Percentiles rank a stretch among this genome's conserved stretches.
phyloP scores from a whole-genome alignment of 805 yeast genomes.

The Wickerhamomyces silvicola region DNA sequence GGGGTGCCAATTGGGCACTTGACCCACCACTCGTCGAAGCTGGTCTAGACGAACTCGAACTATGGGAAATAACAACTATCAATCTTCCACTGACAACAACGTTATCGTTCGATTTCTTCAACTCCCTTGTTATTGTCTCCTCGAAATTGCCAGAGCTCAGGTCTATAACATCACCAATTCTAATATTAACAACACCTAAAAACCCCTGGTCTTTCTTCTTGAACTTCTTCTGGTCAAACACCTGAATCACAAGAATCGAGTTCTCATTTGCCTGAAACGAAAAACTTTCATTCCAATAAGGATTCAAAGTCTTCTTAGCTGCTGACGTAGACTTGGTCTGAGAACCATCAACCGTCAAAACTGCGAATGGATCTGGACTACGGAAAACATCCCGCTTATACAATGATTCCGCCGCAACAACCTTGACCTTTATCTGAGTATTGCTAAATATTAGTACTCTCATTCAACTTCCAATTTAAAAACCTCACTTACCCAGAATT shows the following conservation, averaged over 20 bases:
- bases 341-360: conserved; percentile 92
- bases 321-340: conserved; percentile 95
- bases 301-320: conserved; percentile 88
- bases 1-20: conserved; percentile 9
- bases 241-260: conserved; percentile 85
- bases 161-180: conserved; percentile 85
- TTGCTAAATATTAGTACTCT: conserved; percentile 13
- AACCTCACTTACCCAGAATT: not conserved
- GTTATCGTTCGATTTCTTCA: conserved; percentile 87
- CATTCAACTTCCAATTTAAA: not conserved
- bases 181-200: conserved; percentile 88
- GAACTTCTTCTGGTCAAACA: conserved; percentile 95
- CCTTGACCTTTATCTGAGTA: conserved; percentile 41
- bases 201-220: conserved; percentile 98
- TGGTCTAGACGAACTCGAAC: conserved; percentile 21
- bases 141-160: conserved; percentile 41
- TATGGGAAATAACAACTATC: conserved; percentile 65
- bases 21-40: too few relatives aligned
- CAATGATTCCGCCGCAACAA: conserved; percentile 93
- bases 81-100: conserved; percentile 91
- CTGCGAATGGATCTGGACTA: conserved; percentile 98
- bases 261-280: conserved; percentile 70
- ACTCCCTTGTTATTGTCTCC: conserved; percentile 88
- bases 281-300: conserved; percentile 96
- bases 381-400: conserved; percentile 93